Conservation (phyloP, 1,139 yeast species). For the Pichia sp. region DNA sequence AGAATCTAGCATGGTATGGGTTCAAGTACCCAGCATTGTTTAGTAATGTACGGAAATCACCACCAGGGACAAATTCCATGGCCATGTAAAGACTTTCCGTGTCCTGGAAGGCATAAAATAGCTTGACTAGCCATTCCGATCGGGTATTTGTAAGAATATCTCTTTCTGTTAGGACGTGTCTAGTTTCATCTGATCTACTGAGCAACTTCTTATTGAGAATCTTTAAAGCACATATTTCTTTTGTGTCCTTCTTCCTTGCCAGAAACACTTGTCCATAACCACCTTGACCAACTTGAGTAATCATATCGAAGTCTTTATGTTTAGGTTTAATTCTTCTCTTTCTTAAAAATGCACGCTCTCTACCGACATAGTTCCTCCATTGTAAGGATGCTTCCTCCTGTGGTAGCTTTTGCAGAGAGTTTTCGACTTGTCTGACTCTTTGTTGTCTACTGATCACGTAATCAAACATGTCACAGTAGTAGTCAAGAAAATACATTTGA, state of each 20-base stretch:
- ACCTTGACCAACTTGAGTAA: constrained; percentile 99
- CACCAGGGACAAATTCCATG: constrained; percentile 99
- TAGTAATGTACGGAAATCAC: constrained; percentile 91
- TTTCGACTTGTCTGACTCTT: constrained; percentile 61
- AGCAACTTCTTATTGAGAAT: constrained; percentile 82
- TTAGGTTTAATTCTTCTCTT: constrained; percentile 88
- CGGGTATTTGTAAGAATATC: constrained; percentile 93
- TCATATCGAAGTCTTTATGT: constrained; percentile 91
- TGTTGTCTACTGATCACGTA: constrained; percentile 84
- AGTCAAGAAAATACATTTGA: constrained; percentile 75
- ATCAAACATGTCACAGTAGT: constrained; percentile 93
- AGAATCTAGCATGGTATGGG: constrained; percentile 94
- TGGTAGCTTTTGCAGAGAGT: constrained; percentile 44
- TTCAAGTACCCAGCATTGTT: constrained; percentile 89
- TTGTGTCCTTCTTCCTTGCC: constrained; percentile 90
- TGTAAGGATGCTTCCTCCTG: constrained; percentile 52
- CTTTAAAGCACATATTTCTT: constrained; percentile 93
- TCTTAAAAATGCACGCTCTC: constrained; percentile 80
- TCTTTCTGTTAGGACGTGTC: constrained; percentile 93
- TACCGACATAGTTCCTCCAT: constrained; percentile 75
- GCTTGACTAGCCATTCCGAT: constrained; percentile 92
- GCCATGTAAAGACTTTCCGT: constrained; percentile 85
- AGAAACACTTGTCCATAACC: constrained; percentile 97
- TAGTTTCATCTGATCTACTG: constrained; percentile 87
- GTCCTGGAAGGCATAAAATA: constrained; percentile 94